A percentile compares a stretch with the other conserved stretches of the same genome.
These are phyloP conservation scores for Vanderwaltozyma tropicalis DNA, from an alignment of 805 yeast genomes.

Conservation along the genomic window DNA sequence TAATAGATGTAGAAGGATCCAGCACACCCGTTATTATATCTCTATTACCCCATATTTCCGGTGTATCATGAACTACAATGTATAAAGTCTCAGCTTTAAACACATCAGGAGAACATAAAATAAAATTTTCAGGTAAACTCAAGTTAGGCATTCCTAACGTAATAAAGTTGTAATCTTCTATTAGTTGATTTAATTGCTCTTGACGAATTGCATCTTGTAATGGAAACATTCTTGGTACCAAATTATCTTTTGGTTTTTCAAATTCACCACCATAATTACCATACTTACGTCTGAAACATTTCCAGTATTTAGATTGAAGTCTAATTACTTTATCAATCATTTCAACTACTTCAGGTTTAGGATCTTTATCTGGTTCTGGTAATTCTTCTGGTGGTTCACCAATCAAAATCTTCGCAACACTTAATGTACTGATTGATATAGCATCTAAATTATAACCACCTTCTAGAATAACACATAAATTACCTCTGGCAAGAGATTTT, in stretches of 20 bases:
- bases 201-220: slow-evolving; percentile 68
- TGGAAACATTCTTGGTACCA: slow-evolving; percentile 34
- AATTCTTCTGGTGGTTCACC: slow-evolving; percentile 93
- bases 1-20: slow-evolving; percentile 59
- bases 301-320: slow-evolving; percentile 81
- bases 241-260: slow-evolving; percentile 24
- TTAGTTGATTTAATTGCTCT: slow-evolving; percentile 52
- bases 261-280: slow-evolving; percentile 40
- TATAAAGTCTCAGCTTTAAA: slow-evolving; percentile 54
- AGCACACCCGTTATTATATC: slow-evolving; percentile 74
- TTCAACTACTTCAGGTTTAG: slow-evolving; percentile 67
- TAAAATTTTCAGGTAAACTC: slow-evolving; percentile 24
- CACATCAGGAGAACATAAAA: slow-evolving; percentile 56
- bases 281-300: slow-evolving; percentile 53
- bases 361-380: slow-evolving; percentile 39
- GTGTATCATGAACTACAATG: slow-evolving; percentile 77
- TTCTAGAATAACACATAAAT: slow-evolving; percentile 79
- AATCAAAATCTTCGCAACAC: slow-evolving; percentile 79
- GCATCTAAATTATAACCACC: slow-evolving; percentile 95
- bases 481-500: slow-evolving; percentile 80
- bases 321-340: slow-evolving; percentile 73
- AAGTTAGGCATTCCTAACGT: slow-evolving; percentile 51
- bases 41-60: slow-evolving; percentile 81
- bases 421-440: slow-evolving; percentile 80
- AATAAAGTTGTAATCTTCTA: slow-evolving; percentile 47